Conservation (phyloP, 2,329 filamentous ascomycete genomes). For the Phialophora expanda region DNA sequence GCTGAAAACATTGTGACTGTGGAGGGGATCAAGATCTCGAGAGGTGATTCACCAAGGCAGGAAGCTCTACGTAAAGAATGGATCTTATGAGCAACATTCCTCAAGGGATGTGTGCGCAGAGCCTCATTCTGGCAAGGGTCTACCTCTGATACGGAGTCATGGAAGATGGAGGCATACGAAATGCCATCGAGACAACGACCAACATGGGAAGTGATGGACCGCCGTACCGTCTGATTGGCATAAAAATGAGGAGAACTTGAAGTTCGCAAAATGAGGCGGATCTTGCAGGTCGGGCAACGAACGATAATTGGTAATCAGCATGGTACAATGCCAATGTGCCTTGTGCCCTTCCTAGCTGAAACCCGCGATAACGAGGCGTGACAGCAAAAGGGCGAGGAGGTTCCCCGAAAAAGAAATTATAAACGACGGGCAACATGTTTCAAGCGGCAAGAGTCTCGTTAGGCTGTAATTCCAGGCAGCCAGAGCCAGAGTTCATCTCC, state of each 20-base stretch:
- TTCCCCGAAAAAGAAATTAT: too few relatives aligned
- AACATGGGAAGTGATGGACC: background rate
- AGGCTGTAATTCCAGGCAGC: background rate
- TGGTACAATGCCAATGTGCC: background rate
- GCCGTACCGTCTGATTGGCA: conserved; percentile 1
- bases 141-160: conserved; percentile 3
- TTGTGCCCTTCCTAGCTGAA: background rate
- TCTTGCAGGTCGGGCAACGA: conserved; percentile 1
- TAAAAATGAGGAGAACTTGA: background rate
- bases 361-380: conserved; percentile 1
- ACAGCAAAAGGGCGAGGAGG: background rate
- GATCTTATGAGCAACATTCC: conserved; percentile 2
- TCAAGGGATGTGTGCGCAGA: background rate
- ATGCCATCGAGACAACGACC: background rate
- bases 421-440: background rate
- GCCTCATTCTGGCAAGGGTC: background rate
- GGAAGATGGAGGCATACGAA: conserved; percentile 1
- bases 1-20: conserved; percentile 4
- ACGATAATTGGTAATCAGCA: conserved; percentile 1
- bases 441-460: conserved; percentile 2
- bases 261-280: conserved; percentile 1
- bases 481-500: conserved; percentile 4
- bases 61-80: conserved; percentile 3
- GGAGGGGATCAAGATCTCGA: conserved; percentile 1
- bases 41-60: conserved; percentile 3